These are phyloP conservation scores for Prunus dulcis DNA, from an alignment of 306 rosid genomes.

Conservation along the genomic window DNA sequence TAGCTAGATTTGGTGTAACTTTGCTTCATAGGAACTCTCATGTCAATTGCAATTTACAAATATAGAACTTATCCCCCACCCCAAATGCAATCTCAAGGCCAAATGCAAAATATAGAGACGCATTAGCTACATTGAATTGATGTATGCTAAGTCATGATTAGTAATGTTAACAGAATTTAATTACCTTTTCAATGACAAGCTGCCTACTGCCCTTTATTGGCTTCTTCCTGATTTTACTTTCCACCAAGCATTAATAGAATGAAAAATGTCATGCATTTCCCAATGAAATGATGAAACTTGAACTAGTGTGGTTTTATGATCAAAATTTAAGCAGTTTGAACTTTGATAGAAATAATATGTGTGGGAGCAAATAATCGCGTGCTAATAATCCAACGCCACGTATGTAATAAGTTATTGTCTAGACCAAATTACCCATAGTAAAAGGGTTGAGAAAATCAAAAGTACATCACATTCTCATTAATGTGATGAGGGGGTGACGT, in stretches of 20 bases:
- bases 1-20: no score
- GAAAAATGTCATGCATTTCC: slow-evolving; percentile 12
- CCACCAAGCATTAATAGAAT: neutral
- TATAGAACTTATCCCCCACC: no score
- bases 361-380: no score
- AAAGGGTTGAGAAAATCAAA: no score
- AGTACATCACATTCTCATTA: no score
- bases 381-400: no score
- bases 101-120: neutral
- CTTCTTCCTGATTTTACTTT: neutral
- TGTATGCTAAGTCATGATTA: neutral
- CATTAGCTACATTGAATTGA: neutral
- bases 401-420: no score
- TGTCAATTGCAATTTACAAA: no score
- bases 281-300: slow-evolving; percentile 12
- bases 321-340: neutral
- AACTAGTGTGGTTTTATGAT: neutral
- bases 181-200: slow-evolving; percentile 4
- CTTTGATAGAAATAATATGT: neutral
- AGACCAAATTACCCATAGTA: no score
- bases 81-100: neutral
- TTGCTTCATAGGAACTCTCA: no score
- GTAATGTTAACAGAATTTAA: neutral
- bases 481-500: no score
- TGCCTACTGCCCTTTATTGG: neutral